Evolutionary conservation across 2,329 filamentous ascomycete genomes (phyloP).

Genomic region (Nigrospora osmanthi): DNA sequence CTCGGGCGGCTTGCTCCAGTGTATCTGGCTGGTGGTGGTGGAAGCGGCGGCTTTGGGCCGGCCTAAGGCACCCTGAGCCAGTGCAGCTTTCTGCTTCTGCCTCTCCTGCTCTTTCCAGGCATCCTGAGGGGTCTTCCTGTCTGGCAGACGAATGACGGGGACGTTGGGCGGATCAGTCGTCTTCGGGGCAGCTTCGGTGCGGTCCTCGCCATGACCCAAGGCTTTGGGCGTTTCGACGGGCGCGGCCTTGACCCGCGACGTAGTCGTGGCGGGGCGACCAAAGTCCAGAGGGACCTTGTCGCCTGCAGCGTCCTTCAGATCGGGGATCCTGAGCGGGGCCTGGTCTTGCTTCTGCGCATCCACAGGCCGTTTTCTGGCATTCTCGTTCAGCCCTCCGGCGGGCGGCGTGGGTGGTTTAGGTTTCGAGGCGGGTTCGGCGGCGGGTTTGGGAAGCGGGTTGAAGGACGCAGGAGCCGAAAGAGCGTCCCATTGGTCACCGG

Average conservation of each 20-base stretch:
- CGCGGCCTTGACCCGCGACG: constrained; percentile 4
- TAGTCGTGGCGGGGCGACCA: constrained; percentile 7
- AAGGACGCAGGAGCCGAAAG: constrained; percentile 16
- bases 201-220: constrained; percentile 5
- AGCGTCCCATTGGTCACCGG: constrained; percentile 27
- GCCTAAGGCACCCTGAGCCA: constrained; percentile 13
- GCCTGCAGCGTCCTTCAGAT: constrained; percentile 9
- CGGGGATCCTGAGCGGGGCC: constrained; percentile 11
- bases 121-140: constrained; percentile 19
- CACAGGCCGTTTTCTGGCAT: constrained; percentile 2
- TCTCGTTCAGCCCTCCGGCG: constrained; percentile 1
- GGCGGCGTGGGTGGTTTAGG: not conserved
- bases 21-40: constrained; percentile 29
- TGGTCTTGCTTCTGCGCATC: constrained; percentile 5
- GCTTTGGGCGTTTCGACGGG: not conserved
- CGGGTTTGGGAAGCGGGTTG: constrained; percentile 1
- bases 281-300: constrained; percentile 5
- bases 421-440: not conserved
- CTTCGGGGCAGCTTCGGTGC: constrained; percentile 14
- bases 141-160: constrained; percentile 17
- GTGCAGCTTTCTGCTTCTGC: constrained; percentile 8
- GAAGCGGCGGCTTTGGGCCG: constrained; percentile 13
- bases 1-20: constrained; percentile 70
- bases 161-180: constrained; percentile 11
- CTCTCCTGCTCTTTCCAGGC: constrained; percentile 9